These are phyloP conservation scores for Adansonia grandidieri DNA, from an alignment of 441 rosid genomes.

Conservation along the genomic window DNA sequence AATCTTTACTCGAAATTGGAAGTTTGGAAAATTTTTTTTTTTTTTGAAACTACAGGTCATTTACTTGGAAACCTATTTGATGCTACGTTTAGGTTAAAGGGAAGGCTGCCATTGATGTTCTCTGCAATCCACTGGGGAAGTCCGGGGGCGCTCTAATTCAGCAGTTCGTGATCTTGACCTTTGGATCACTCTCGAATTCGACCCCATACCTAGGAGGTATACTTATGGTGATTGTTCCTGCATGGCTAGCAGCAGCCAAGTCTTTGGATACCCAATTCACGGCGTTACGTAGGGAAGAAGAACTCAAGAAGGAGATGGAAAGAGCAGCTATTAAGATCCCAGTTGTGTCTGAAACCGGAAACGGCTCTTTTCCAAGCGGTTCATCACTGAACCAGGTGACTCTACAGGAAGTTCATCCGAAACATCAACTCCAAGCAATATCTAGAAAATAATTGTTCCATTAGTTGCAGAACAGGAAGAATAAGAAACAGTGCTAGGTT, in stretches of 20 bases:
- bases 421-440: constrained; percentile 43
- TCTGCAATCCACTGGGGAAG: constrained; percentile 95
- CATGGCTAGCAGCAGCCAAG: constrained; percentile 88
- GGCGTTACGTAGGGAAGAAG: constrained; percentile 58
- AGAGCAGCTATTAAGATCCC: constrained; percentile 79
- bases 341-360: constrained; percentile 53
- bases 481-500: constrained; percentile 30
- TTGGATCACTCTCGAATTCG: constrained; percentile 92
- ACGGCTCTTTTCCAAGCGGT: constrained; percentile 49
- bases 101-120: constrained; percentile 96
- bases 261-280: constrained; percentile 86
- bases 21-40: too few species aligned
- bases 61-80: constrained; percentile 7
- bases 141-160: constrained; percentile 97
- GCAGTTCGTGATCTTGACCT: constrained; percentile 93
- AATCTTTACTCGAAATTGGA: neutral
- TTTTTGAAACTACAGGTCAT: neutral
- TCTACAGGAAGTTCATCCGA: constrained; percentile 47
- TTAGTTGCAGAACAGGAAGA: constrained; percentile 23
- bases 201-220: constrained; percentile 89
- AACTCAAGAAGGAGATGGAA: constrained; percentile 61
- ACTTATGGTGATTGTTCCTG: constrained; percentile 70
- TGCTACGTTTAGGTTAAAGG: constrained; percentile 71
- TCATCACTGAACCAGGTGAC: constrained; percentile 42
- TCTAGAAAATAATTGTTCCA: constrained; percentile 24